Percentiles rank a stretch among this genome's conserved stretches.
Evolutionary conservation across 306 rosid genomes (phyloP).

Genomic region (Hippophae rhamnoides): DNA sequence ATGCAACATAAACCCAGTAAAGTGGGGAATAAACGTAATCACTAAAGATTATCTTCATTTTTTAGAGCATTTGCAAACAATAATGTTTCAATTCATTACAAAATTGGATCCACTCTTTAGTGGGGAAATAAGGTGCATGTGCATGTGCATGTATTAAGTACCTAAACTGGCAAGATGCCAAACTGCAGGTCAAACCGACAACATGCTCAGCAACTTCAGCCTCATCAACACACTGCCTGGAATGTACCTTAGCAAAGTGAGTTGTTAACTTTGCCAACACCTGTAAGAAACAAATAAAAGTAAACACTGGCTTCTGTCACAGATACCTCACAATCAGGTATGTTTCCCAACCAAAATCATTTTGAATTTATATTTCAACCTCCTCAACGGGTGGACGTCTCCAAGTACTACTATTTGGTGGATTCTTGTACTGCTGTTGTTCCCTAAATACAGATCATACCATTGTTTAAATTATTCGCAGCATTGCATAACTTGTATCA

Average conservation of each 20-base stretch:
- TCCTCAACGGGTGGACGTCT: constrained; percentile 83
- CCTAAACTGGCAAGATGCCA: constrained; percentile 96
- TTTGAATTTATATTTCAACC: constrained; percentile 40
- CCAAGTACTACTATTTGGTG: constrained; percentile 46
- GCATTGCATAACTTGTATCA: background rate
- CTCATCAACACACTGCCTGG: constrained; percentile 89
- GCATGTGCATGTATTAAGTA: constrained; percentile 21
- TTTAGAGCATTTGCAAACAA: background rate
- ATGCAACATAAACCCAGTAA: too few species aligned
- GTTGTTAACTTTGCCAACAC: constrained; percentile 64
- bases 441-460: constrained; percentile 43
- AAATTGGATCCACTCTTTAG: constrained; percentile 9
- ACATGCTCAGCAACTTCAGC: constrained; percentile 93
- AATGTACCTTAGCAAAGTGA: constrained; percentile 61
- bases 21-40: too few species aligned
- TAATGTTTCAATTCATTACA: too few species aligned
- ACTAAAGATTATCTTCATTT: too few species aligned
- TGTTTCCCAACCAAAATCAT: constrained; percentile 7
- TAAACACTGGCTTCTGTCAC: constrained; percentile 3
- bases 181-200: constrained; percentile 78
- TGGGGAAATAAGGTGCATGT: too few species aligned
- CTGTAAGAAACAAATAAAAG: constrained; percentile 31
- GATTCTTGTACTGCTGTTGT: constrained; percentile 74
- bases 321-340: constrained; percentile 9
- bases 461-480: constrained; percentile 19